Evolutionary conservation across 2,329 filamentous ascomycete genomes (phyloP), one percentile per base, ranked within the genome.

Genomic region (Penicillium rolfsii): DNA sequence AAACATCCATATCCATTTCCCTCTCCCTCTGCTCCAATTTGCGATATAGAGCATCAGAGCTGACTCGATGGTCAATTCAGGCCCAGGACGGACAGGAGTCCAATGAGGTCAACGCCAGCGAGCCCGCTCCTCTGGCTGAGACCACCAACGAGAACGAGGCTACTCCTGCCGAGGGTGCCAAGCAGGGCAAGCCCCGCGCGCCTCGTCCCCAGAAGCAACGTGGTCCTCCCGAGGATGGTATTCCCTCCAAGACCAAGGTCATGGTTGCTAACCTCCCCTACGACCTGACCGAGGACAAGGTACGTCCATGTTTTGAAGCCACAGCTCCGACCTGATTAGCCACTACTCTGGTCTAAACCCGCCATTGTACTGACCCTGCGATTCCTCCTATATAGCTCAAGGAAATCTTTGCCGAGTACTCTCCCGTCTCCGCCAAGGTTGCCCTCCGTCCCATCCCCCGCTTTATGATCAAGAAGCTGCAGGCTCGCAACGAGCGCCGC

Each of bases 401-500:
- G 84, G 94, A 99, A 80, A 91, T 99, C 74, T 99, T 99, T 82
- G 85, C 87, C 74, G 91, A 88, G 66, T 99, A 97, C 84, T 86
- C 93, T 76, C 95, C 95, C 64, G 89, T 90, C 71, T 96, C 93
- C 67, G 94, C 95, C 80, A 99, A 98, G 88, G 98, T 99, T 76
- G 95, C 95, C 69, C 91, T 99, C 71, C 94, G 95, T 73, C 95
- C 95, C 55, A 99, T 99, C 71, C 95, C 95, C 71, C 93, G 94
- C 74, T 99, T 98, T 85, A 99, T 99, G 95, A 95, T 99, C 83
- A 97, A 97, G 90, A 99, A 99, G 87, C 91, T 99, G 65, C 93
- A 97, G 83, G 93, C 94, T 74, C 94, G 95, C 77, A 93, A 93
- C 76, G 95, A 99, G 84, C 89, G 94, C 73, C 95, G 95, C 84